Evolutionary conservation across 306 rosid genomes (phyloP), one percentile per base, ranked within the genome.

Genomic region (Morella rubra): DNA sequence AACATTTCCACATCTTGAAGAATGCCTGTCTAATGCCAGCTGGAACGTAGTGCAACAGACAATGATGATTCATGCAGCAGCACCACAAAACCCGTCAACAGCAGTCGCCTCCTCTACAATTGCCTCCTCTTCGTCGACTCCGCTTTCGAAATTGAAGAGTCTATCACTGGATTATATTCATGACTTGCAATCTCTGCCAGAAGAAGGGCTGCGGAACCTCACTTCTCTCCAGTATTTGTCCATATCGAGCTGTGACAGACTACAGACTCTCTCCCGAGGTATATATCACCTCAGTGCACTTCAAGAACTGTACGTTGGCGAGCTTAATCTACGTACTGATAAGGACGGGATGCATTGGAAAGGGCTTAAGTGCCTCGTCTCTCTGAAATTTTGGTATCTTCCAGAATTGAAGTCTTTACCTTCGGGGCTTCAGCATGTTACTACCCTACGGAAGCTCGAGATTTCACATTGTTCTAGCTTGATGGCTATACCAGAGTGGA

Each of bases 331-430:
- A 1, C 3, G 13, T 46, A 19, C 40, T 66, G 73, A 76, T 24
- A 45, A 74, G 47, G 54, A 56, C 24, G 77, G n/a, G 65, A 52
- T 16, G 56, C 19, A 52, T 13, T 52, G 56, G 56, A 18, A 52
- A 13, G 56, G 56, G 5, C 56, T 16, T 52, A 15, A 13, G 7
- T 4, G 56, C 56, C 56, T 52, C 16, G 19, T 18, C 7, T 0
- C 0, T 5, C 58, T 67, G 47, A 0, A 0, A 2, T 19, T 76
- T 0, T 0, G 1, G 0, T 3, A 1, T 6, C 47, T 77, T 3
- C 75, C 81, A 0, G 56, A 77, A 44, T 45, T 77, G 75, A n/a
- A n/a, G 49, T 44, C 16, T 58, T 7, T 77, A 3, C 75, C 70
- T 0, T 4, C 55, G 50, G 70, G 81, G n/a, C n/a, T n/a, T n/a